Evolutionary conservation across 192 early-diverging fungal genomes (phyloP), one percentile per base, ranked within the genome.

Genomic region (Podila horticola): DNA sequence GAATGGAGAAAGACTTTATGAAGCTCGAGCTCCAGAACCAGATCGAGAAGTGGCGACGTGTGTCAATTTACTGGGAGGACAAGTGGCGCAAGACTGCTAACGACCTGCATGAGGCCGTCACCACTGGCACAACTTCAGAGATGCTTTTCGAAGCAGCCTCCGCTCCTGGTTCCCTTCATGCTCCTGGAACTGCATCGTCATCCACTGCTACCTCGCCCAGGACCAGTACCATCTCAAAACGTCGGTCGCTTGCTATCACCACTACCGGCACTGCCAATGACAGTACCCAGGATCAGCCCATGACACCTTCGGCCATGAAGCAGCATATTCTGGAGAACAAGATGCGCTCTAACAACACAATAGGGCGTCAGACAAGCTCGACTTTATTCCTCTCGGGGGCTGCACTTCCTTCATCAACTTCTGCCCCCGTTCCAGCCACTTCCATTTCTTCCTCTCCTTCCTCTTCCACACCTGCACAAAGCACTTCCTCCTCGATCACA

Each of bases 1-100:
- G 74, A 36, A 76, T 76, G 74, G 74, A 76, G 55, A 76, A 76
- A 64, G 74, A 76, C 48, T 76, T 76, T 66, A 76, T 76, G 74
- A 76, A 76, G 58, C 62, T 76, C 9, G 74, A 76, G 63, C 63
- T 76, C 17, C 74, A 76, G 67, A 76, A 76, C 51, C 74, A 76
- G 49, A 76, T 76, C 28, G 74, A 76, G n/a, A 76, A 76, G n/a
- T 76, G 74, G 74, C 62, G 63, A 66, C 67, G 74, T 6, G 74
- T 76, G 5, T 76, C 74, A 8, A 28, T 76, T 30, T 76, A 70
- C 33, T 76, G 74, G 74, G 74, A 76, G 38, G 74, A 76, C 67
- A 76, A 76, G 48, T 76, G 74, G 74, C 74, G 74, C 62, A 76
- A 76, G 67, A 76, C 67, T 11, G 67, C 67, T 0, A 76, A 76